Conservation (phyloP, 768 basidiomycete species). For the Pisolithus orientalis region DNA sequence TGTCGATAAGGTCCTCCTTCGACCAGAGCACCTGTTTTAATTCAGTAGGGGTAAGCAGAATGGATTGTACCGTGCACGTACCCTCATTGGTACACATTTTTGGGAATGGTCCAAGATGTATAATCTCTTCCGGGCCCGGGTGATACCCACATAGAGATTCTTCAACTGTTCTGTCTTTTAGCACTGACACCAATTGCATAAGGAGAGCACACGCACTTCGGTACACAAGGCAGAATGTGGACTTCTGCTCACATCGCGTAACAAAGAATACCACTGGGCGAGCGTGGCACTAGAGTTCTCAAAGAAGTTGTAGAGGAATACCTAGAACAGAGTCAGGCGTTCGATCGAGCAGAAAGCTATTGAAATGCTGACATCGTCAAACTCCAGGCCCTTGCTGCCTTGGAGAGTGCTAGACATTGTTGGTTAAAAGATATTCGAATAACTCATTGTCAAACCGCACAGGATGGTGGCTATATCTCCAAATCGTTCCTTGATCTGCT, state of each 20-base stretch:
- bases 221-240: conserved; percentile 51
- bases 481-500: conserved; percentile 43
- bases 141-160: conserved; percentile 64
- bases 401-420: conserved; percentile 22
- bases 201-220: conserved; percentile 36
- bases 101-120: conserved; percentile 63
- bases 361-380: conserved; percentile 11
- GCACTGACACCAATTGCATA: neutral
- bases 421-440: neutral
- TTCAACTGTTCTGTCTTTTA: conserved; percentile 42
- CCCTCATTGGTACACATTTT: conserved; percentile 52
- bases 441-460: conserved; percentile 28
- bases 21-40: conserved; percentile 46
- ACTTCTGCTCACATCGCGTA: conserved; percentile 40
- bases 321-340: conserved; percentile 33
- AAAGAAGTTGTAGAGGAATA: conserved; percentile 72
- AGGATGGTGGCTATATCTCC: conserved; percentile 56
- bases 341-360: neutral
- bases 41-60: conserved; percentile 26
- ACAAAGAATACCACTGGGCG: conserved; percentile 55
- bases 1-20: conserved; percentile 37
- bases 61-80: conserved; percentile 18
- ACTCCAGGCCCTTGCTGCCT: conserved; percentile 27
- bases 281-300: conserved; percentile 48
- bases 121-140: conserved; percentile 59